Evolutionary conservation across 73 alveolate genomes (phyloP).

Genomic region (Paramecium sonneborni): DNA sequence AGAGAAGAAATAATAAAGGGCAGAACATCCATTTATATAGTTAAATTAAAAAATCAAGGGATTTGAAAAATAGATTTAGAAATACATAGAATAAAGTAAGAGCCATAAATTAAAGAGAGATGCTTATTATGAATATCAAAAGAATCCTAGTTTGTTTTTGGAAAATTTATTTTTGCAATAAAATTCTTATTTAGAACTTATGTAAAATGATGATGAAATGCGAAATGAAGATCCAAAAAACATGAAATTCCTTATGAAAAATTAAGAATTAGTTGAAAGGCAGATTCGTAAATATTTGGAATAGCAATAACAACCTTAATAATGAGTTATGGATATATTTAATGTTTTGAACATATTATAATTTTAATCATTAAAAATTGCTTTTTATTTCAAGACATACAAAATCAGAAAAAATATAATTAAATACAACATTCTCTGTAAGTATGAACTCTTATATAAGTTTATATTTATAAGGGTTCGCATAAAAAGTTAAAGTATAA

Average conservation of each 20-base stretch:
- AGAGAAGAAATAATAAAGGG: constrained; percentile 2
- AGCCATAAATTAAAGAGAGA: constrained; percentile 47
- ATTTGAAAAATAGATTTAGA: constrained; percentile 35
- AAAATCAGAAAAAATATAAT: too few species aligned
- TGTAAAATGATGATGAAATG: constrained; percentile 51
- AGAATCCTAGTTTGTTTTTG: background rate
- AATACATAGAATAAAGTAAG: background rate
- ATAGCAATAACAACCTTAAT: background rate
- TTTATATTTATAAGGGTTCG: too few species aligned
- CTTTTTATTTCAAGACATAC: background rate
- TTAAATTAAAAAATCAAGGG: constrained; percentile 6
- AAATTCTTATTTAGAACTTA: constrained; percentile 32
- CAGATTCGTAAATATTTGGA: constrained; percentile 14
- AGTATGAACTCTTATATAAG: too few species aligned
- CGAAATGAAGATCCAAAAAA: constrained; percentile 43
- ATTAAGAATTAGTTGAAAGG: constrained; percentile 45
- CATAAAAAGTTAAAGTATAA: too few species aligned
- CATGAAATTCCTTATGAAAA: constrained; percentile 7
- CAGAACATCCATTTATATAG: constrained; percentile 47
- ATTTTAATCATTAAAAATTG: background rate
- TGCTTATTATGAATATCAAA: background rate
- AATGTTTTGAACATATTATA: background rate
- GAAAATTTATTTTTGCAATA: constrained; percentile 20
- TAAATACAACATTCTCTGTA: too few species aligned
- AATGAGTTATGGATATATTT: background rate